phyloP scores from a whole-genome alignment of 2,329 filamentous ascomycete species.

The Sclerotinia minor region DNA sequence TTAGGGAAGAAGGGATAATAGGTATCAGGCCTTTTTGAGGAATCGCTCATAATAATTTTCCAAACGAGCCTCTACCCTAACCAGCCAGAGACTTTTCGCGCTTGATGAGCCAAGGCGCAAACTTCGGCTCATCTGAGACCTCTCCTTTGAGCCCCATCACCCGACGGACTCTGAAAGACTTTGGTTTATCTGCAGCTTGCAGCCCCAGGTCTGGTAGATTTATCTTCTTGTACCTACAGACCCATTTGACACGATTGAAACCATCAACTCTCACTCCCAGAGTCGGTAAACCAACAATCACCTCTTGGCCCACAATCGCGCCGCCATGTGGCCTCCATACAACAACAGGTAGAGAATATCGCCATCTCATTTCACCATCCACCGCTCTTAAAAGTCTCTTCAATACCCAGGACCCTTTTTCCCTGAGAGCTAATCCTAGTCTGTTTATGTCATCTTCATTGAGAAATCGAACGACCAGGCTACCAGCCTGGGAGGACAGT shows the following conservation, averaged over 20 bases:
- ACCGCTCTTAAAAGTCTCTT: slow-evolving; percentile 1
- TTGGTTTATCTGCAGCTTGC: not conserved
- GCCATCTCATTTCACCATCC: slow-evolving; percentile 1
- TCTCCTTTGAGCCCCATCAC: slow-evolving; percentile 12
- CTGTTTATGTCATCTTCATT: not conserved
- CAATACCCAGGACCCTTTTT: not conserved
- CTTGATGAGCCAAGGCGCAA: slow-evolving; percentile 4
- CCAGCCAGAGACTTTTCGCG: not conserved
- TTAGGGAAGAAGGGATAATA: not conserved
- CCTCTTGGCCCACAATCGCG: not conserved
- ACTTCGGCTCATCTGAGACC: not conserved
- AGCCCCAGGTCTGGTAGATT: slow-evolving; percentile 5
- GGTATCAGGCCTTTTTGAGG: not conserved
- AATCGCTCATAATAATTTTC: no score
- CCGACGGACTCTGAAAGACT: not conserved
- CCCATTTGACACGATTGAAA: not conserved
- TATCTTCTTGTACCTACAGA: slow-evolving; percentile 19
- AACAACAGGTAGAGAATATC: slow-evolving; percentile 9
- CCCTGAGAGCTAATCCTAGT: not conserved
- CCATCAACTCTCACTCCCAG: slow-evolving; percentile 4
- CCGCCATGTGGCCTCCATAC: slow-evolving; percentile 15
- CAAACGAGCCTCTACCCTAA: not conserved
- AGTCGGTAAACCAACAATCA: slow-evolving; percentile 14
- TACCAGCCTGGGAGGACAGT: slow-evolving; percentile 3
- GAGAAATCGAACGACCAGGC: not conserved